These are phyloP conservation scores for Closterium sp. DNA, from an alignment of 139 green algal species.

Conservation along the genomic window DNA sequence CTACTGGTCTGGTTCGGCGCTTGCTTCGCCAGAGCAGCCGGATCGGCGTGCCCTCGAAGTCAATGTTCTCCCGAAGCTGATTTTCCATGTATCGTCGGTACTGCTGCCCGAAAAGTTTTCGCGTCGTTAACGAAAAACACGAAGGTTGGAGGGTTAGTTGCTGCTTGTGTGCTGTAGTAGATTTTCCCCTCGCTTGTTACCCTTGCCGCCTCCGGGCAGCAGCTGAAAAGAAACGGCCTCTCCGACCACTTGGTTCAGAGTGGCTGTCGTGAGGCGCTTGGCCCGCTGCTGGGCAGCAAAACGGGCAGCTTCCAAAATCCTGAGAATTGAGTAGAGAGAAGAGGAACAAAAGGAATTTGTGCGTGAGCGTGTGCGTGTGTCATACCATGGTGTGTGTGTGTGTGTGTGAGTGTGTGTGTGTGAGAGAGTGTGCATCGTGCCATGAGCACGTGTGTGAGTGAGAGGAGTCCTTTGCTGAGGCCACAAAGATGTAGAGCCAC, in stretches of 20 bases:
- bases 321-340: neutral
- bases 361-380: neutral
- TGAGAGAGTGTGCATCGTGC: too few relatives aligned
- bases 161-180: conserved; percentile 89
- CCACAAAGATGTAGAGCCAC: neutral
- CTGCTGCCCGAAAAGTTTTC: conserved; percentile 79
- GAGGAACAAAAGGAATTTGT: neutral
- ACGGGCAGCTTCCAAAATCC: conserved; percentile 74
- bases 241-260: conserved; percentile 86
- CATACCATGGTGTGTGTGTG: too few relatives aligned
- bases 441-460: too few relatives aligned
- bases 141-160: conserved; percentile 82
- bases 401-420: too few relatives aligned
- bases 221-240: conserved; percentile 53
- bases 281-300: conserved; percentile 76
- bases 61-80: conserved; percentile 80
- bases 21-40: conserved; percentile 75
- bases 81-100: conserved; percentile 85
- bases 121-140: conserved; percentile 96
- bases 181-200: conserved; percentile 69
- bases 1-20: neutral
- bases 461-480: too few relatives aligned
- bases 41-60: conserved; percentile 81
- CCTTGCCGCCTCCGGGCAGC: conserved; percentile 49
- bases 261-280: conserved; percentile 84